Conservation (phyloP, 305 asterid genomes). For the Andrographis paniculata region DNA sequence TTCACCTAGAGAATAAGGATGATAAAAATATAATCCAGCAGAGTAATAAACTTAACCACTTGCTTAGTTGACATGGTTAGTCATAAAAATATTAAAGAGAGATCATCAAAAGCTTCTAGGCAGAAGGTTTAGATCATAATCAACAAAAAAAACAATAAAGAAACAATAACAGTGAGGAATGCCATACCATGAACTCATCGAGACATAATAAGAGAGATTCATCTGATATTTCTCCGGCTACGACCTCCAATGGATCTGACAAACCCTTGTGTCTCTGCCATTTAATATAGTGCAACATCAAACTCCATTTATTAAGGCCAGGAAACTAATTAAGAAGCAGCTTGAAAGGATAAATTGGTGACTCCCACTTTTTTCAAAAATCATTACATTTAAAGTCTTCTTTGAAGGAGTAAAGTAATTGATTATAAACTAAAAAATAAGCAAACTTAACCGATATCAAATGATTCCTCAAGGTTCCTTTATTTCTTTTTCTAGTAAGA, state of each 20-base stretch:
- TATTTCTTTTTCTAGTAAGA: too few species aligned
- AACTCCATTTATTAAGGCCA: background rate
- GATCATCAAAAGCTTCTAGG: too few species aligned
- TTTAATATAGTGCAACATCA: background rate
- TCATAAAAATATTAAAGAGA: too few species aligned
- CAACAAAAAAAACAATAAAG: conserved; percentile 1
- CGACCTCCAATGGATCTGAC: conserved; percentile 91
- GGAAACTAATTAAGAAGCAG: too few species aligned
- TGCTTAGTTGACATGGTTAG: too few species aligned
- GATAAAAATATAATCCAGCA: background rate
- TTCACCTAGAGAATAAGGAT: conserved; percentile 44
- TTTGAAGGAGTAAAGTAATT: too few species aligned
- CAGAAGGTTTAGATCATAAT: too few species aligned
- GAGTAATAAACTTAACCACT: too few species aligned
- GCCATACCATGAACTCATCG: conserved; percentile 92
- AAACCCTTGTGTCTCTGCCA: conserved; percentile 90
- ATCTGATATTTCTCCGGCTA: conserved; percentile 90
- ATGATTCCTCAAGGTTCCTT: too few species aligned
- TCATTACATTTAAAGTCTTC: background rate
- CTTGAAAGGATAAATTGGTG: background rate
- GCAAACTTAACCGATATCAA: too few species aligned
- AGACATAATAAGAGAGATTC: conserved; percentile 88
- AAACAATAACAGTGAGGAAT: background rate
- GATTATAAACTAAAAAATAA: too few species aligned
- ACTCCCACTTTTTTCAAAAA: background rate